Percentiles rank a stretch among this genome's conserved stretches.
Evolutionary conservation across 2,329 filamentous ascomycete genomes (phyloP).

Genomic region (Diaporthe helianthi): DNA sequence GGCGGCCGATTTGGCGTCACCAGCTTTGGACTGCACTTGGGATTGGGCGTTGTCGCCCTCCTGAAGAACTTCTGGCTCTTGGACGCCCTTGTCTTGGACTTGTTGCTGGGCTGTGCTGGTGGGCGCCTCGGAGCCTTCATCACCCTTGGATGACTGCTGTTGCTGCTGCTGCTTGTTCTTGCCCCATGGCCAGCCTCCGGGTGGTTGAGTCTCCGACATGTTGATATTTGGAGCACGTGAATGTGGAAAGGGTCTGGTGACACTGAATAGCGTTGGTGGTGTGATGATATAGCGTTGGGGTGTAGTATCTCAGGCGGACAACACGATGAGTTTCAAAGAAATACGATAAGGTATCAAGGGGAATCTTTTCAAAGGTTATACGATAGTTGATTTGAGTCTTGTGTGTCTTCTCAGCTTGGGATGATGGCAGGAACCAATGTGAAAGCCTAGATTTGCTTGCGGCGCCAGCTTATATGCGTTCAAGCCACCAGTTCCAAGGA

Average conservation of each 20-base stretch:
- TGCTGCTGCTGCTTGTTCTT: constrained; percentile 35
- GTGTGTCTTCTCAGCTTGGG: constrained; percentile 14
- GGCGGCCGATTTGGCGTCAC: constrained; percentile 27
- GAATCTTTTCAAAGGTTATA: not conserved
- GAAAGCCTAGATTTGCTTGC: constrained; percentile 19
- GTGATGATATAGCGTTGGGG: constrained; percentile 7
- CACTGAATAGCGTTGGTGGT: not conserved
- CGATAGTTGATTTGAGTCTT: not conserved
- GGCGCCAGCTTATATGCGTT: constrained; percentile 34
- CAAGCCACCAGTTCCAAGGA: constrained; percentile 1
- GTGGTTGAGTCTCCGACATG: constrained; percentile 36
- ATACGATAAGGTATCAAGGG: constrained; percentile 13
- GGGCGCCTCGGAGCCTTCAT: constrained; percentile 30
- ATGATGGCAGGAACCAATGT: not conserved
- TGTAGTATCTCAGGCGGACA: constrained; percentile 6
- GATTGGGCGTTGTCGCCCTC: constrained; percentile 28
- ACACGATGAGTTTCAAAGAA: constrained; percentile 2
- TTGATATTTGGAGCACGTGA: constrained; percentile 12
- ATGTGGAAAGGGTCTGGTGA: not conserved
- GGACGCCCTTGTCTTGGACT: constrained; percentile 29
- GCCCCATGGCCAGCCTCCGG: constrained; percentile 37
- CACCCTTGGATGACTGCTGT: constrained; percentile 28
- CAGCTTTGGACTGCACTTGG: constrained; percentile 28
- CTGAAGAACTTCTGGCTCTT: constrained; percentile 30
- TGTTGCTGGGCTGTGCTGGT: constrained; percentile 28